Percentiles rank a stretch among this genome's conserved stretches.
phyloP scores from a whole-genome alignment of 768 basidiomycete species.

The Dioszegia aurantiaca region DNA sequence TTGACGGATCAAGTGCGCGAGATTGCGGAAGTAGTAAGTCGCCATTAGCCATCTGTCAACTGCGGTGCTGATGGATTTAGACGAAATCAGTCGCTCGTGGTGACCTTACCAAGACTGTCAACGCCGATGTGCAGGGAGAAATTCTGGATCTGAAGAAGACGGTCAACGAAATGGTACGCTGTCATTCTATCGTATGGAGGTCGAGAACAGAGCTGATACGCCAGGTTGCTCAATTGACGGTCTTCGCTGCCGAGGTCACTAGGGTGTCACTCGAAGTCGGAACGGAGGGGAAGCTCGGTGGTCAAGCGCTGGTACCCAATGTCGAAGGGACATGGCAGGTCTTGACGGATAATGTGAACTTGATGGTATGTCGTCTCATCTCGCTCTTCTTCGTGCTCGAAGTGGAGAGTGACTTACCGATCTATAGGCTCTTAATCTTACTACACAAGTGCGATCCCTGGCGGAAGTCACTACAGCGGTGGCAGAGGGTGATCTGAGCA shows the following conservation, averaged over 20 bases:
- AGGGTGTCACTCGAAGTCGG: constrained; percentile 83
- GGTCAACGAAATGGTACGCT: constrained; percentile 53
- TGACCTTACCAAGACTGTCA: constrained; percentile 51
- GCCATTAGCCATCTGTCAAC: no score
- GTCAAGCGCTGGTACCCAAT: constrained; percentile 80
- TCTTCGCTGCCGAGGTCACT: constrained; percentile 56
- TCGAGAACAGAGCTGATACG: background rate
- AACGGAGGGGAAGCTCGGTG: constrained; percentile 82
- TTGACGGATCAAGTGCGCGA: constrained; percentile 53
- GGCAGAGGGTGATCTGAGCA: constrained; percentile 76
- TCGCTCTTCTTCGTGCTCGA: no score
- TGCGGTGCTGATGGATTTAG: constrained; percentile 19
- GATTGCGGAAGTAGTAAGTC: constrained; percentile 52
- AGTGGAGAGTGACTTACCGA: constrained; percentile 4
- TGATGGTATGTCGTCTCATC: constrained; percentile 46
- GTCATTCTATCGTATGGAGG: background rate
- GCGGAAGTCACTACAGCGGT: constrained; percentile 57
- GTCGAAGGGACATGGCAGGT: constrained; percentile 73
- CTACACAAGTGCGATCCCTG: constrained; percentile 53
- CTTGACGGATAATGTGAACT: constrained; percentile 76
- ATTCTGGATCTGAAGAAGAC: constrained; percentile 53
- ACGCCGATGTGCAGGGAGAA: constrained; percentile 52
- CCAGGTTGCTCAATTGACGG: constrained; percentile 51
- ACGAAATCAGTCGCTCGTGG: constrained; percentile 54
- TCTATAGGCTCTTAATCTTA: constrained; percentile 49